Evolutionary conservation across 2,329 filamentous ascomycete genomes (phyloP), one percentile per base, ranked within the genome.

Genomic region (Botrytis deweyae): DNA sequence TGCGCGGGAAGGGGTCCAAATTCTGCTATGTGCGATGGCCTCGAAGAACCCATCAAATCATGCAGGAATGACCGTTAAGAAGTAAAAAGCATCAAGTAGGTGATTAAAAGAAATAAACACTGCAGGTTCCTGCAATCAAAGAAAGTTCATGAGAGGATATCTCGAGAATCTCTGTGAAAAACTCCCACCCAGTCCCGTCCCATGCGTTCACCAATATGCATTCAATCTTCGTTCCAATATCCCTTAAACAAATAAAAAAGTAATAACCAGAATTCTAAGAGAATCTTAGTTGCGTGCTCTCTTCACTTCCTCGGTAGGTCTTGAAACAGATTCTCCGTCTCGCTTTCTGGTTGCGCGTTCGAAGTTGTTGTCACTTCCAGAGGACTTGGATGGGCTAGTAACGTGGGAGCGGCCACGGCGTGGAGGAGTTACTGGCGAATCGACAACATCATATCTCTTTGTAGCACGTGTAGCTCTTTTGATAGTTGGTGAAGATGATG

Each of bases 401-500:
- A 75, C 76, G 52, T 72, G 74, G 38, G 73, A 72, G 46, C 67
- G 72, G 61, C 71, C 70, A 71, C 69, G 73, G 72, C 52, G 70
- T 49, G 75, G 68, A 49, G 72, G 79, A 74, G 78, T 74, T 74
- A 83, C 79, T 63, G 79, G 78, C 42, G 65, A 74, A 18, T 44
- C 80, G 77, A 42, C 68, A 40, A 78, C 71, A 58, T 80, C 77
- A n/a, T 79, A 42, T 72, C 87, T 84, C 83, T 87, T 88, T 79
- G 86, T 86, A 49, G 71, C 61, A 64, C 91, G 87, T 22, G 89
- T 92, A 22, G 87, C 84, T 77, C 90, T 87, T 72, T 84, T 85
- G 5, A 89, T 91, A 52, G 88, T 87, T 10, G 91, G 90, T 29
- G 91, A 90, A 6, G 91, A 89, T 4, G 85, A 85, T 0, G 89